Evolutionary conservation across 2,329 filamentous ascomycete species (phyloP).

Genomic region (Plectosphaerella cucumerina): DNA sequence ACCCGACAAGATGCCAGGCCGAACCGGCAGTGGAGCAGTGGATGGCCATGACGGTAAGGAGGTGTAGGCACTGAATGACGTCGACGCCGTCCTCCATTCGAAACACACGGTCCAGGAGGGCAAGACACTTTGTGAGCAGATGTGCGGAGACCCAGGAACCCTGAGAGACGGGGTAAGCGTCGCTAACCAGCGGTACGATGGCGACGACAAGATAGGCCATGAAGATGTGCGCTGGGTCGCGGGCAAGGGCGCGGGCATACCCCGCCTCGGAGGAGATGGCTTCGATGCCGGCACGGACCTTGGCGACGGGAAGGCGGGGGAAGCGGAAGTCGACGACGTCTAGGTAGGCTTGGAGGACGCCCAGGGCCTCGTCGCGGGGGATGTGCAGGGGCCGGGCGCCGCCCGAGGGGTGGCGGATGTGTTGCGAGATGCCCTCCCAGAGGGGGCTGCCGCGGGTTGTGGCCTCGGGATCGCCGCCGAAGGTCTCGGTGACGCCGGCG

Average conservation of each 20-base stretch:
- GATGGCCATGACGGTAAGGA: conserved; percentile 9
- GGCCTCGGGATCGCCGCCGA: conserved; percentile 10
- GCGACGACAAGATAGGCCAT: conserved; percentile 11
- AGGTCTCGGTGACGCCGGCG: conserved; percentile 11
- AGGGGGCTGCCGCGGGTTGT: conserved; percentile 5
- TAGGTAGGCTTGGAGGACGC: conserved; percentile 7
- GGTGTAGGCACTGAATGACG: conserved; percentile 11
- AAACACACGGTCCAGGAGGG: conserved; percentile 9
- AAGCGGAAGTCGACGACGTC: conserved; percentile 11
- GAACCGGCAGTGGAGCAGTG: conserved; percentile 11
- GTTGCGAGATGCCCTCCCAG: conserved; percentile 11
- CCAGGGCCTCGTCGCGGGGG: conserved; percentile 1
- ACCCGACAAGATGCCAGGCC: conserved; percentile 11
- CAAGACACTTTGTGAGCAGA: conserved; percentile 9
- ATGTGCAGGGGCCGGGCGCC: conserved; percentile 6
- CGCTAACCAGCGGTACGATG: conserved; percentile 9
- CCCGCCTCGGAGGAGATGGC: conserved; percentile 5
- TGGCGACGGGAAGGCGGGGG: conserved; percentile 6
- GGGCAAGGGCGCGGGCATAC: conserved; percentile 1
- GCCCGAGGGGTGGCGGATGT: conserved; percentile 8
- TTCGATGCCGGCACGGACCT: conserved; percentile 8
- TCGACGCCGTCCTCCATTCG: conserved; percentile 11
- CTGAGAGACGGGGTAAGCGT: conserved; percentile 9
- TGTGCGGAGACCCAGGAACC: conserved; percentile 9
- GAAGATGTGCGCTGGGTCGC: conserved; percentile 8